A percentile compares a stretch with the other conserved stretches of the same genome.
phyloP scores from a whole-genome alignment of 306 rosid genomes.

The Quercus variabilis region DNA sequence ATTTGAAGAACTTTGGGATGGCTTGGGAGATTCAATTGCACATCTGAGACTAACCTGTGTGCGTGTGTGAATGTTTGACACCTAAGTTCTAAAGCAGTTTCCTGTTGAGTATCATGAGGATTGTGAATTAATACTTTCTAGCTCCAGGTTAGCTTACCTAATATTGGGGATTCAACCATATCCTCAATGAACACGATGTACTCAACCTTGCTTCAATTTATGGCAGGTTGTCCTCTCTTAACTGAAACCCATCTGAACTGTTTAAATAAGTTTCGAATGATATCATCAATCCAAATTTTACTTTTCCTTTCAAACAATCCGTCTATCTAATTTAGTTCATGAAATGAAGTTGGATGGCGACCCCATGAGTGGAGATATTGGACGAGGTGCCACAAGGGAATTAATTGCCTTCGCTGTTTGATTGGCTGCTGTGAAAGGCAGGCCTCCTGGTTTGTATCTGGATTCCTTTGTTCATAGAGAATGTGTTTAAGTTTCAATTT shows the following conservation, averaged over 20 bases:
- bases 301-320: conserved; percentile 18
- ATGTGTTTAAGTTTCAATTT: background rate
- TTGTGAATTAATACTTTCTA: background rate
- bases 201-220: conserved; percentile 58
- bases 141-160: conserved; percentile 82
- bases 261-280: conserved; percentile 12
- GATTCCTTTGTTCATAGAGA: background rate
- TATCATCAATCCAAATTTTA: conserved; percentile 12
- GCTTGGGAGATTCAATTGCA: conserved; percentile 57
- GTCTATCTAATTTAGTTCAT: conserved; percentile 8
- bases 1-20: conserved; percentile 72
- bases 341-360: conserved; percentile 80
- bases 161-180: conserved; percentile 60
- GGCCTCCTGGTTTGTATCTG: conserved; percentile 66
- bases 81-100: background rate
- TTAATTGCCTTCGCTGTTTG: conserved; percentile 68
- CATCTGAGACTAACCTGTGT: conserved; percentile 53
- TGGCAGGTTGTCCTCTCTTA: conserved; percentile 66
- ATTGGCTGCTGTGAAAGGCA: conserved; percentile 45
- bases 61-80: conserved; percentile 14
- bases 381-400: conserved; percentile 86
- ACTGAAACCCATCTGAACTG: background rate
- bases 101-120: background rate
- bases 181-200: conserved; percentile 63
- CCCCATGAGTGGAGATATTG: conserved; percentile 95